phyloP scores from a whole-genome alignment of 208 protist genomes.

The Trichomonas gallinae region DNA sequence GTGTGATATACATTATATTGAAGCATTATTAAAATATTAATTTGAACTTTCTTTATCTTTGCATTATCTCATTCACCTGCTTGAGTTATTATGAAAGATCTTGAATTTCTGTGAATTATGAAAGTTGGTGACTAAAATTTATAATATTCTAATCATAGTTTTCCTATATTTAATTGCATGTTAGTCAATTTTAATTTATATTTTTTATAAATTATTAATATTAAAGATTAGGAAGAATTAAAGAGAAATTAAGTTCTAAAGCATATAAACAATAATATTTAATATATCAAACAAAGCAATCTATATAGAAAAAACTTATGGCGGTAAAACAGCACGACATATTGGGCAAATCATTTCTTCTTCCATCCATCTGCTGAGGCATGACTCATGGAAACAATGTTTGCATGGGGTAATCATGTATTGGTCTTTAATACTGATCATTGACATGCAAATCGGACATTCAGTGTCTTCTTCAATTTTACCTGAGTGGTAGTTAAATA shows the following conservation, averaged over 20 bases:
- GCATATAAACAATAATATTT: background rate
- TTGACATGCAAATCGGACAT: background rate
- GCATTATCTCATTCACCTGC: too few species aligned
- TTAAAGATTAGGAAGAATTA: too few species aligned
- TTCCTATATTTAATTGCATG: too few species aligned
- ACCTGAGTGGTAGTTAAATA: background rate
- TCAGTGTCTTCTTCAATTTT: background rate
- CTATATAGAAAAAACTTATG: background rate
- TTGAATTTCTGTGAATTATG: too few species aligned
- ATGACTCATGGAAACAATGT: background rate
- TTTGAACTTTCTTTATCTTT: too few species aligned
- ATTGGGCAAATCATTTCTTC: background rate
- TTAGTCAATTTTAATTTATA: too few species aligned
- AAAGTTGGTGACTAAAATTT: too few species aligned
- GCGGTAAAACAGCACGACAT: background rate
- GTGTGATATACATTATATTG: too few species aligned
- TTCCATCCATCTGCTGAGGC: background rate
- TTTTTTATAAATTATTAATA: too few species aligned
- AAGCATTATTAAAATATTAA: too few species aligned
- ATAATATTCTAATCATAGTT: too few species aligned
- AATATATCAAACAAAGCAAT: background rate
- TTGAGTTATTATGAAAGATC: too few species aligned
- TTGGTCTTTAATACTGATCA: background rate
- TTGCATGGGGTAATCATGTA: background rate
- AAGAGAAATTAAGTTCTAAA: background rate